Conservation (phyloP, 2,329 filamentous ascomycete genomes). For the Hypoxylon sp. region DNA sequence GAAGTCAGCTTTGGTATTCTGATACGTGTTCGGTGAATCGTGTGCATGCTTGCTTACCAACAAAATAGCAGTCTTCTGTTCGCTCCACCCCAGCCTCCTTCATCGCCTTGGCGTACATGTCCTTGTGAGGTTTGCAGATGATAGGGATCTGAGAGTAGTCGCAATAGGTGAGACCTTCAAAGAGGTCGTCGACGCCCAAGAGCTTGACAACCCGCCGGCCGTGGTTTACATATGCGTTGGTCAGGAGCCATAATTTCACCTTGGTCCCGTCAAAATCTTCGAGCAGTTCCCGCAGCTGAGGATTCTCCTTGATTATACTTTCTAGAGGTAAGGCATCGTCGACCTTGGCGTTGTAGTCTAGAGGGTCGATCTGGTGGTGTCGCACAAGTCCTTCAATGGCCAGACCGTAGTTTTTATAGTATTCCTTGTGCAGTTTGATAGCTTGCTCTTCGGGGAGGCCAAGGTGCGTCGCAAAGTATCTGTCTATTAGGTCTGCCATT, state of each 20-base stretch:
- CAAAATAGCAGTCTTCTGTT: slow-evolving; percentile 85
- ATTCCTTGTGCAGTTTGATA: slow-evolving; percentile 86
- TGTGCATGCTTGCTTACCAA: slow-evolving; percentile 76
- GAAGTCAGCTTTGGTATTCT: slow-evolving; percentile 12
- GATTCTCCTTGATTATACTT: slow-evolving; percentile 82
- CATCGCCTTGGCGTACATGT: slow-evolving; percentile 93
- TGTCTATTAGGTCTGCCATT: slow-evolving; percentile 85
- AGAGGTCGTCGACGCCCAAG: slow-evolving; percentile 85
- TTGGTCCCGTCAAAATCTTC: slow-evolving; percentile 85
- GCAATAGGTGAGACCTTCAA: slow-evolving; percentile 95
- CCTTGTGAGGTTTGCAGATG: slow-evolving; percentile 85
- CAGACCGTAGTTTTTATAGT: slow-evolving; percentile 97
- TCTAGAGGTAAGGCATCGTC: slow-evolving; percentile 95
- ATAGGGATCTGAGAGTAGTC: slow-evolving; percentile 82
- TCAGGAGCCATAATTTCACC: slow-evolving; percentile 92
- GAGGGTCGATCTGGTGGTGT: slow-evolving; percentile 93
- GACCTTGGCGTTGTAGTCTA: slow-evolving; percentile 94
- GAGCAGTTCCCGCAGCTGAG: slow-evolving; percentile 79
- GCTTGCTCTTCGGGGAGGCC: slow-evolving; percentile 81
- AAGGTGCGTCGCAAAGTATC: slow-evolving; percentile 76
- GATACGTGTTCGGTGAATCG: slow-evolving; percentile 24
- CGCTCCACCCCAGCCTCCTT: slow-evolving; percentile 78
- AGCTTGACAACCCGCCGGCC: slow-evolving; percentile 84
- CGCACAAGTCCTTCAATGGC: slow-evolving; percentile 94
- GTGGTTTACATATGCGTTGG: slow-evolving; percentile 94